phyloP scores from a whole-genome alignment of 2,329 filamentous ascomycete species.

The Elsinoe arachidis region DNA sequence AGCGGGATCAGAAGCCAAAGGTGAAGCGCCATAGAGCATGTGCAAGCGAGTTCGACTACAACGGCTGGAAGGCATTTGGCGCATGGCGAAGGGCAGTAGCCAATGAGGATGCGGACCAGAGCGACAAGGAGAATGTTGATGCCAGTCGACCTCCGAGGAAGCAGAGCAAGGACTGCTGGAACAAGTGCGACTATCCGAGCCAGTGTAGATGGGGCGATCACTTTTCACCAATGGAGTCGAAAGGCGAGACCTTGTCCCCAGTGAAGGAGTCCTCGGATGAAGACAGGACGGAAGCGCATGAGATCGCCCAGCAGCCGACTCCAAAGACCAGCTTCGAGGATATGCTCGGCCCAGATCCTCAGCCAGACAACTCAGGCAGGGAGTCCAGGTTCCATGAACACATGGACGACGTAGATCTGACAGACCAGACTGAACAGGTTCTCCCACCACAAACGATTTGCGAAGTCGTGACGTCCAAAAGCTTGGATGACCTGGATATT shows the following conservation, averaged over 20 bases:
- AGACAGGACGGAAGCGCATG: background rate
- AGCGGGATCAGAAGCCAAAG: conserved; percentile 22
- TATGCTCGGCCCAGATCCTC: conserved; percentile 19
- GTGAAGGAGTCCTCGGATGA: conserved; percentile 5
- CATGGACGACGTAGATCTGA: background rate
- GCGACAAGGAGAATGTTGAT: conserved; percentile 14
- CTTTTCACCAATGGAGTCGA: background rate
- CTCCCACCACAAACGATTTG: background rate
- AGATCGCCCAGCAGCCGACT: background rate
- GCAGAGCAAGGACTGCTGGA: conserved; percentile 35
- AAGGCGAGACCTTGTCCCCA: conserved; percentile 22
- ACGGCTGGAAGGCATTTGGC: conserved; percentile 41
- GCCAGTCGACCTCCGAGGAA: background rate
- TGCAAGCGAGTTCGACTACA: conserved; percentile 45
- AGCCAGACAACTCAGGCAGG: background rate
- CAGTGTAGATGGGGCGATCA: conserved; percentile 36
- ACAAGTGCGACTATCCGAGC: conserved; percentile 37
- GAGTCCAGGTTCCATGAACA: conserved; percentile 5
- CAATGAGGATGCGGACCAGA: conserved; percentile 19
- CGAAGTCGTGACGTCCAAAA: background rate
- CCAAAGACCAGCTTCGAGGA: conserved; percentile 23
- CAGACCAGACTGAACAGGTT: background rate
- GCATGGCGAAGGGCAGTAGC: conserved; percentile 33
- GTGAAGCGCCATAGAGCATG: conserved; percentile 35
- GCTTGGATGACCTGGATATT: background rate